Evolutionary conservation across 257 asterid species (phyloP).

Genomic region (Fraxinus americana): DNA sequence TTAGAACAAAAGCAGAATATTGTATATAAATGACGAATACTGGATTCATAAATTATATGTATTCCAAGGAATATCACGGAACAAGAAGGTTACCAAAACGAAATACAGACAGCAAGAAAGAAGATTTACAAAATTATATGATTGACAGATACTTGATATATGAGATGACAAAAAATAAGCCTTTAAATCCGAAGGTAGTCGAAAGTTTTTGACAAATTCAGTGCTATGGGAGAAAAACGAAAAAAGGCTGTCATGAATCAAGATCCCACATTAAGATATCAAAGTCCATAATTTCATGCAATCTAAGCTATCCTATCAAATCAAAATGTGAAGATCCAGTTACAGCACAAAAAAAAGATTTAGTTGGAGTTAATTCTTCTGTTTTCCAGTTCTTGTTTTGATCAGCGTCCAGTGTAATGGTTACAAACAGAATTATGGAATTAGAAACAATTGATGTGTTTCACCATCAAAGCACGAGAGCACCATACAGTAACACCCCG

Average conservation of each 20-base stretch:
- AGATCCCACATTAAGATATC: not conserved
- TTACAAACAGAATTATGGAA: conserved; percentile 10
- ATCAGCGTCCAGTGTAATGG: conserved; percentile 17
- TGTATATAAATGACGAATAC: not conserved
- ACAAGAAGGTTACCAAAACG: not conserved
- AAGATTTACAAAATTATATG: not conserved
- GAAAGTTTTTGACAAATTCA: not conserved
- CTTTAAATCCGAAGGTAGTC: not conserved
- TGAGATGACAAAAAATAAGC: not conserved
- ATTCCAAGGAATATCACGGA: not conserved
- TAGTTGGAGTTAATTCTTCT: not conserved
- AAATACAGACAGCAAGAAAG: not conserved
- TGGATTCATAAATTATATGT: not conserved
- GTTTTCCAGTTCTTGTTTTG: conserved; percentile 28
- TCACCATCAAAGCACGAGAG: not conserved
- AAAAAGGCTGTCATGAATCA: no score
- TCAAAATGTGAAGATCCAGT: not conserved
- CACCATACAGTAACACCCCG: conserved; percentile 21
- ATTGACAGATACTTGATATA: not conserved
- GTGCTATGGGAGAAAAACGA: no score
- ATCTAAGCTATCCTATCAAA: not conserved
- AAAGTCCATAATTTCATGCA: not conserved
- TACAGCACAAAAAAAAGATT: not conserved
- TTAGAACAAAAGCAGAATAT: not conserved
- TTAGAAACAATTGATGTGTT: conserved; percentile 26